Base-by-base conservation (phyloP, 108 stramenopile genomes). In the Cyclostephanos tholiformis region DNA sequence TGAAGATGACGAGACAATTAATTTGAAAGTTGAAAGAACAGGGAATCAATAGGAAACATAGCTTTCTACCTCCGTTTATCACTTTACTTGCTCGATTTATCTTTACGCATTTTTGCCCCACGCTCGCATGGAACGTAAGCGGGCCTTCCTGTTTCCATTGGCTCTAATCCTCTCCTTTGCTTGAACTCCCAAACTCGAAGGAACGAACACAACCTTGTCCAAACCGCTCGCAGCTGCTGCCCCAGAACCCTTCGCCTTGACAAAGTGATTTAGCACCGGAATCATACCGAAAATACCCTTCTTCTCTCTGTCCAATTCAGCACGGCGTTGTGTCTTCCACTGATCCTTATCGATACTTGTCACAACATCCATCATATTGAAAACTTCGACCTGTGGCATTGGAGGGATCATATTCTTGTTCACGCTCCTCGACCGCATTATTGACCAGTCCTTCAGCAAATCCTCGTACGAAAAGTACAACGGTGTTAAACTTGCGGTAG, bases 401-500 rank as follows among this genome's bases (percentile, higher is more conserved):
- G 73, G 82, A 1, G 93, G 90, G 39, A 90, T 72, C 51, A 58
- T 60, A 26, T 27, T 43, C 64, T 74, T 75, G 51, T 76, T 72
- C 16, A 69, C 60, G 14, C 75, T 67, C 63, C 76, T 74, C 27
- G 69, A 60, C 50, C 82, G 65, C 74, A 91, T 86, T 27, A 57
- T 67, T 6, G 61, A 43, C 93, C 93, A 95, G 60, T 90, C 86
- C 10, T 75, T 72, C 73, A 86, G 35, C 65, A 95, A 80, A 74
- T 95, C 93, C 65, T 92, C 89, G 56, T 95, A 92, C 10, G 91
- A 92, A 67, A 95, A 92, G 65, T 89, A 95, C 46, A 95, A 56
- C 2, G 88, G 91, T 50, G 68, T 85, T 39, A 73, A 57, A 58
- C 72, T 80, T 14, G 72, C 73, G 6, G 72, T 65, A 83, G 76